These are phyloP conservation scores for Saccharomycopsis guyanensis DNA, from an alignment of 805 yeast genomes.

Conservation along the genomic window DNA sequence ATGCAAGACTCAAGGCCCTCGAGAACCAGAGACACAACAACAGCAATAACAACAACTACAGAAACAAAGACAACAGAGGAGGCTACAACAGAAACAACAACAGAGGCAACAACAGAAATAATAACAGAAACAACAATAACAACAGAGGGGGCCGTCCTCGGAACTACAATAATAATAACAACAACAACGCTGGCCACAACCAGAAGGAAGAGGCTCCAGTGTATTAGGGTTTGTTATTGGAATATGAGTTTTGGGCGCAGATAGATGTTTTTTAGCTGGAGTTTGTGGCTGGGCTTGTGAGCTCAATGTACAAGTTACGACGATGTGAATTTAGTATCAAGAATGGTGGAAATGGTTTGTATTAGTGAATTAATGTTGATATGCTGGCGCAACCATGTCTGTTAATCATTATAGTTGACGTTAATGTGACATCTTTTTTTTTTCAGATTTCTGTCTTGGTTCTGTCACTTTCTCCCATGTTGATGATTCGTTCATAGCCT, in stretches of 20 bases:
- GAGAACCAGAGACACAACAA: slow-evolving; percentile 38
- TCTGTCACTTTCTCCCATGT: neutral
- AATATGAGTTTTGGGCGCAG: neutral
- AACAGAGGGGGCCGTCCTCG: slow-evolving; percentile 25
- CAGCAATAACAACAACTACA: slow-evolving; percentile 35
- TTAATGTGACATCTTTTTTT: neutral
- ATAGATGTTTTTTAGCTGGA: no score
- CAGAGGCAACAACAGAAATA: slow-evolving; percentile 28
- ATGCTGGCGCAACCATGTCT: no score
- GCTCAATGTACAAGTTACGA: no score
- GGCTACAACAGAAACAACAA: slow-evolving; percentile 26
- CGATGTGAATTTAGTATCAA: no score
- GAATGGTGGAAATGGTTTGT: no score
- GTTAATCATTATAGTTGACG: no score
- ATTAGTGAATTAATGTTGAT: no score
- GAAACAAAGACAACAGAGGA: slow-evolving; percentile 23
- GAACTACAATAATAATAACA: slow-evolving; percentile 24
- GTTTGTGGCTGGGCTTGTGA: no score
- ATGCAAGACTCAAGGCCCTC: slow-evolving; percentile 59
- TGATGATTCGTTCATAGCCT: slow-evolving; percentile 32
- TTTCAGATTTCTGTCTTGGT: neutral
- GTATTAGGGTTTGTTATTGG: slow-evolving; percentile 19
- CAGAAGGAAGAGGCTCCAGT: slow-evolving; percentile 1
- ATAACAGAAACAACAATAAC: slow-evolving; percentile 29
- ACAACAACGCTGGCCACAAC: slow-evolving; percentile 14